Percentiles rank a stretch among this genome's conserved stretches.
phyloP scores from a whole-genome alignment of 2,329 filamentous ascomycete genomes.

The Colletotrichum higginsianum region DNA sequence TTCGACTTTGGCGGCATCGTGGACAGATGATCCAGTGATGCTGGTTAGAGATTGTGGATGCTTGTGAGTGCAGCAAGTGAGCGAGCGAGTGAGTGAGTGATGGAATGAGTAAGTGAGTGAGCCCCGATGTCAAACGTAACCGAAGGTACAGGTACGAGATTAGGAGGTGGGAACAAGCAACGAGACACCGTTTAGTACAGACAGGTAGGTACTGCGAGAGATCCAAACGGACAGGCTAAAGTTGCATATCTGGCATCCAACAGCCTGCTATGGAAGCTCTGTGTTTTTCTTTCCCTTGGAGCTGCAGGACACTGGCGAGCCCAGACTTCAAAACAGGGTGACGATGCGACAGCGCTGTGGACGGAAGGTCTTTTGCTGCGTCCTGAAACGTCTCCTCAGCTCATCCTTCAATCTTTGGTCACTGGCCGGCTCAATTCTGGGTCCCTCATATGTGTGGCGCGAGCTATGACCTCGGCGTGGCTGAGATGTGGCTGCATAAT shows the following conservation, averaged over 20 bases:
- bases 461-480: slow-evolving; percentile 7
- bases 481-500: not conserved
- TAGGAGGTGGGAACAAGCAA: not conserved
- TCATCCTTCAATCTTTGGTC: slow-evolving; percentile 39
- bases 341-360: slow-evolving; percentile 35
- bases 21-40: not conserved
- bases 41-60: not conserved
- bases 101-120: slow-evolving; percentile 1
- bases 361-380: slow-evolving; percentile 23
- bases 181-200: not conserved
- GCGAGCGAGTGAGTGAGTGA: not conserved
- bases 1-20: slow-evolving; percentile 41
- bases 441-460: slow-evolving; percentile 8
- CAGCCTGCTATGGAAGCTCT: slow-evolving; percentile 41
- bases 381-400: slow-evolving; percentile 42
- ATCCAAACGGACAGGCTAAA: slow-evolving; percentile 5
- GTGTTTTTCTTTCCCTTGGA: not conserved
- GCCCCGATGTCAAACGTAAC: not conserved
- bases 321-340: slow-evolving; percentile 20
- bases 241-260: slow-evolving; percentile 25
- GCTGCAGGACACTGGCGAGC: not conserved
- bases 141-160: too few relatives aligned
- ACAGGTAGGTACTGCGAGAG: not conserved
- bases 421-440: slow-evolving; percentile 1
- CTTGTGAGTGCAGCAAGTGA: not conserved